These are phyloP conservation scores for Porphyra umbilicalis DNA, from an alignment of 31 red algal species.

Conservation along the genomic window DNA sequence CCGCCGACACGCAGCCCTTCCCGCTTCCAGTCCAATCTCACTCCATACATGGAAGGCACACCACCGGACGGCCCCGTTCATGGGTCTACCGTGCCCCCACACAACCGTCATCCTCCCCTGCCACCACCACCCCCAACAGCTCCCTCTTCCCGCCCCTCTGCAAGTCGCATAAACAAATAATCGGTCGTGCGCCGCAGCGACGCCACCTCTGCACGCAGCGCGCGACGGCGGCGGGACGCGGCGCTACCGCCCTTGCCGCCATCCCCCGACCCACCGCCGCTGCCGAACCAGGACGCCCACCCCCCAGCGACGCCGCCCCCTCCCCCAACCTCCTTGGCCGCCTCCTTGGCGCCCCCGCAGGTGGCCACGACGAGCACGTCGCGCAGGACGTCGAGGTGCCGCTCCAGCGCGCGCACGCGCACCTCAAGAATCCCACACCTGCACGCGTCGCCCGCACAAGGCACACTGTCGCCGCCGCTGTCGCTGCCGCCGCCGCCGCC, in stretches of 20 bases:
- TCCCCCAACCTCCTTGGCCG: not conserved
- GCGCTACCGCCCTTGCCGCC: not conserved
- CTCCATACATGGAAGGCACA: too few species aligned
- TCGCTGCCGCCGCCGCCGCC: not conserved
- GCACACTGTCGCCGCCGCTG: too few species aligned
- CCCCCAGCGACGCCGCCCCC: too few species aligned
- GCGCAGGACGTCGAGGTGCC: not conserved
- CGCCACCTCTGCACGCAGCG: not conserved
- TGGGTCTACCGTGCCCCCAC: too few species aligned
- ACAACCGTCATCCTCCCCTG: not conserved
- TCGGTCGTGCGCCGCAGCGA: not conserved
- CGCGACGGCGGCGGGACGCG: not conserved
- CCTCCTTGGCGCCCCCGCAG: not conserved
- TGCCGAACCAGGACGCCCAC: not conserved
- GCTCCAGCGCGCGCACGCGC: not conserved
- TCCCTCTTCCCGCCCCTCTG: not conserved
- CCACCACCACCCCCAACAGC: not conserved
- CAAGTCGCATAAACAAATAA: not conserved
- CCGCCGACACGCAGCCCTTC: too few species aligned
- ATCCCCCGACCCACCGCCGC: not conserved
- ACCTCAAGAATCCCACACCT: not conserved
- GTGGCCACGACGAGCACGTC: not conserved
- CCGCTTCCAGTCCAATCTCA: too few species aligned
- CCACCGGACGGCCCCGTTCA: too few species aligned
- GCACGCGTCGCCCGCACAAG: too few species aligned